Conservation (phyloP, 2,329 filamentous ascomycete genomes). For the Fusarium drepaniforme region DNA sequence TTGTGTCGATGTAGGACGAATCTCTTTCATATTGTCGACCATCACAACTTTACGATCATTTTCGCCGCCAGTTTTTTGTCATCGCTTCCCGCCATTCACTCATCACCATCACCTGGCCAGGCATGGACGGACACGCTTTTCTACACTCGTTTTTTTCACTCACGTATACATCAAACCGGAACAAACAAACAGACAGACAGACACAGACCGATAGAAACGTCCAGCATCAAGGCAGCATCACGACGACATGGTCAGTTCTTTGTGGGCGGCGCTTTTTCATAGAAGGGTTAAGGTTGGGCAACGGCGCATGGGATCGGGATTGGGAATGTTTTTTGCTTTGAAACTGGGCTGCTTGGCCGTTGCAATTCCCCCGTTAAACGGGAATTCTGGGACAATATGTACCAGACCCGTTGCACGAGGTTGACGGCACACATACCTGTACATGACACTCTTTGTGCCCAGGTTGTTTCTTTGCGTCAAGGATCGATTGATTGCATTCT, state of each 20-base stretch:
- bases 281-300: slow-evolving; percentile 29
- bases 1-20: slow-evolving; percentile 57
- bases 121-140: slow-evolving; percentile 12
- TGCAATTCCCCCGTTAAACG: not conserved
- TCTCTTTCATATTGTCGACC: slow-evolving; percentile 7
- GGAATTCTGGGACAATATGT: not conserved
- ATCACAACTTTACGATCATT: slow-evolving; percentile 17
- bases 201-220: slow-evolving; percentile 26
- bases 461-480: slow-evolving; percentile 2
- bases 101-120: slow-evolving; percentile 11
- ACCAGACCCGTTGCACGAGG: not conserved
- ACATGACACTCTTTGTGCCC: slow-evolving; percentile 6
- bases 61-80: slow-evolving; percentile 11
- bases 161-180: slow-evolving; percentile 22
- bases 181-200: slow-evolving; percentile 32
- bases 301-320: slow-evolving; percentile 20
- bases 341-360: not conserved
- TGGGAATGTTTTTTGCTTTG: slow-evolving; percentile 11
- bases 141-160: slow-evolving; percentile 24
- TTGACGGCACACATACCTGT: not conserved
- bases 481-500: not conserved
- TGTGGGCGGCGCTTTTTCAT: slow-evolving; percentile 27
- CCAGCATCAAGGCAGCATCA: slow-evolving; percentile 30
- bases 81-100: slow-evolving; percentile 8
- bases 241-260: slow-evolving; percentile 37